Evolutionary conservation across 2,329 filamentous ascomycete genomes (phyloP), one percentile per base, ranked within the genome.

Genomic region (Stromatinia cepivora): DNA sequence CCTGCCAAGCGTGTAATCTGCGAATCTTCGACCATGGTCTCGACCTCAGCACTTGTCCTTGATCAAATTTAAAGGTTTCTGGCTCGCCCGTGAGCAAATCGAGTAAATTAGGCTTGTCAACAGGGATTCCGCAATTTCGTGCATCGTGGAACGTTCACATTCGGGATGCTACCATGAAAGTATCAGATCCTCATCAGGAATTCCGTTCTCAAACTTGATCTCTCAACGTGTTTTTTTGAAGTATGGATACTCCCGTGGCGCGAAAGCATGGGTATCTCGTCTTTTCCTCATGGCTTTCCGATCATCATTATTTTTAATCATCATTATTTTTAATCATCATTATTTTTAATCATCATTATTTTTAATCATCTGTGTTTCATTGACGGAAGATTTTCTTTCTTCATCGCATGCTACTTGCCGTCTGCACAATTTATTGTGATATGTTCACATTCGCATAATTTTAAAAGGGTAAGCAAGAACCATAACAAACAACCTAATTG

Each of bases 91-190:
- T 22, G 31, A 56, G 31, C 31, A 56, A 56, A 56, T 36, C 9
- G 28, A 56, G 63, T 56, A 46, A 53, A 46, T 31, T 53, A 46
- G 28, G 25, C 36, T 36, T 31, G 22, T 39, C 20, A 39, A 11
- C 61, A 52, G 58, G 58, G 50, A n/a, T 69, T 36, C 58, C 48
- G 20, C 57, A 54, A 69, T 46, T 69, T 64, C 66, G 66, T 69
- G 66, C 66, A 69, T 69, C 36, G 66, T 69, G 58, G 66, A 64
- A 69, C 58, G 48, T 64, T 64, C 58, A 64, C 50, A 64, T 57
- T 69, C 66, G 66, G 66, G 66, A 69, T 69, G 50, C 39, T 64
- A 57, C 66, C 39, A 69, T 64, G 50, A 15, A 25, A 36, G 46
- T 63, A 28, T 64, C 66, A 64, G 34, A 64, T 64, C 58, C 58